Base-by-base conservation (phyloP, 2,329 filamentous ascomycete species). In the Ophiostoma sp. region DNA sequence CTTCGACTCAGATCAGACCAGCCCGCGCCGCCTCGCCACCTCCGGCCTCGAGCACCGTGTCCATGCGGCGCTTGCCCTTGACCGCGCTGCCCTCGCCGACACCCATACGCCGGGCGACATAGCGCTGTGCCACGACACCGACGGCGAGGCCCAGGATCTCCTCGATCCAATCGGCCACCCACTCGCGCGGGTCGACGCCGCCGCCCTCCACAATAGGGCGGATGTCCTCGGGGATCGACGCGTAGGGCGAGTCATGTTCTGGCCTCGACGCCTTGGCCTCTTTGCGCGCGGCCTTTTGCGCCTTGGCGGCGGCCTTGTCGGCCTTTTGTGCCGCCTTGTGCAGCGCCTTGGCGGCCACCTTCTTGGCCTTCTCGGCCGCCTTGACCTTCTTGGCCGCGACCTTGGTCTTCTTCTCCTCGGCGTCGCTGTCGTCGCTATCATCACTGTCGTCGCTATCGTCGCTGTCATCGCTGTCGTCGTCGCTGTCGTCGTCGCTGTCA, bases 131-230 rank as follows among this genome's bases (percentile, higher is more conserved):
- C 3, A 98, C 89, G 7, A 97, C 82, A 18, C 95, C 94, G 0
- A 96, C 86, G 3, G 88, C 86, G 65, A 98, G 81, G 55, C 83
- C 87, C 44, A 99, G 83, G 0, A 88, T 81, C 80, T 98, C 94
- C 80, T 98, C 94, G 64, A 99, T 85, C 95, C 95, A 99, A 78
- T 98, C 95, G 3, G 93, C 90, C 49, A 97, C 91, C 95, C 95
- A 99, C 78, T 99, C 95, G 69, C 95, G 85, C 0, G 95, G 95
- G 75, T 99, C 95, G 2, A 98, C 92, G 64, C 85, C 87, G 8
- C 87, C 87, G 62, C 80, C 80, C 74, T 87, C 86, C 55, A 99
- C 87, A 71, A 98, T 96, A 72, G 94, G 91, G 36, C 86, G 84
- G 74, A 99, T 97, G 75, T 93, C 92, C 41, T 92, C 89, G 0